Percentiles rank a stretch among this genome's conserved stretches.
Conservation (phyloP, 495 filamentous ascomycete species). For the Hypoxylon lienhwacheense region DNA sequence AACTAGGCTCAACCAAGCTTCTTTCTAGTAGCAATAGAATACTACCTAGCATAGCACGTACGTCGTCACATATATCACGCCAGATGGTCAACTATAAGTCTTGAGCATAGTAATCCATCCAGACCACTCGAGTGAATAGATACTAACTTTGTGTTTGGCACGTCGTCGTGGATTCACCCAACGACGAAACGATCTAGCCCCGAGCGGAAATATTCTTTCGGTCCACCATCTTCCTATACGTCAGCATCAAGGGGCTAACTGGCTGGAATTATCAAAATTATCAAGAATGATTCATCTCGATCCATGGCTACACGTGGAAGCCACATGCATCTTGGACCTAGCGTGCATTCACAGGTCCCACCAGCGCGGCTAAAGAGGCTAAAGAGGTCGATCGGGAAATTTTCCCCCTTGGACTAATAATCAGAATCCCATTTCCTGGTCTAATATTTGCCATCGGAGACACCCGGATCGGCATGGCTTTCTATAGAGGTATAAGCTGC, state of each 20-base stretch:
- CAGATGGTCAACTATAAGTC: constrained; percentile 7
- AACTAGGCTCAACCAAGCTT: constrained; percentile 8
- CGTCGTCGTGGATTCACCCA: constrained; percentile 9
- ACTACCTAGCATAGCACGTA: neutral
- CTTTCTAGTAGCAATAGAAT: neutral
- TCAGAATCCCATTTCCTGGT: constrained; percentile 13
- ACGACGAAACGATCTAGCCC: constrained; percentile 16
- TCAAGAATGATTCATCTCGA: constrained; percentile 11
- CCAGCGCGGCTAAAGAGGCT: constrained; percentile 41
- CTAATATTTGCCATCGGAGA: constrained; percentile 16
- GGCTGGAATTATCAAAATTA: constrained; percentile 20
- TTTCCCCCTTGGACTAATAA: constrained; percentile 11
- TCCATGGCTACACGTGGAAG: constrained; percentile 16
- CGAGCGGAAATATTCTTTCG: neutral
- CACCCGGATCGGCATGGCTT: constrained; percentile 17
- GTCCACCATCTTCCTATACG: neutral
- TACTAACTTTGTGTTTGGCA: neutral
- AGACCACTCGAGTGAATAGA: neutral
- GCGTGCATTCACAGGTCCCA: constrained; percentile 20
- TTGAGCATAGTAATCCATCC: neutral
- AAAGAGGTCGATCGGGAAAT: constrained; percentile 30
- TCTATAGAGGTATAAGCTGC: constrained; percentile 11
- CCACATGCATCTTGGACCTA: constrained; percentile 11
- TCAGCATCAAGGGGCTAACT: too few relatives aligned
- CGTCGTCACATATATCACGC: constrained; percentile 9